Conservation (phyloP, 495 filamentous ascomycete species). For the Penicillium paxilli region DNA sequence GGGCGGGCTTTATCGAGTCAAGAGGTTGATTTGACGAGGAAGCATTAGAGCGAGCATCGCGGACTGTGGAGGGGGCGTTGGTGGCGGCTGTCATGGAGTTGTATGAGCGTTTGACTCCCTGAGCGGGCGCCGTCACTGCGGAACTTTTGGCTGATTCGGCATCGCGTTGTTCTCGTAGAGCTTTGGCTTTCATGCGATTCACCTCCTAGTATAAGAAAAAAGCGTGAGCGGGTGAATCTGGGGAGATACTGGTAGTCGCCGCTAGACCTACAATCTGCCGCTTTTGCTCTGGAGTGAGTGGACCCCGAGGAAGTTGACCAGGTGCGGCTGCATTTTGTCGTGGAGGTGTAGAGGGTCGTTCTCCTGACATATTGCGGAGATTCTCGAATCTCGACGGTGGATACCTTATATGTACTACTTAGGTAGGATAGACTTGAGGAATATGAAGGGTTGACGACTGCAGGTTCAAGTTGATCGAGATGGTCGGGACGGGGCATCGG, state of each 20-base stretch:
- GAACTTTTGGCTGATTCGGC: conserved; percentile 45
- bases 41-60: conserved; percentile 58
- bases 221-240: not conserved
- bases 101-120: conserved; percentile 61
- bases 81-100: conserved; percentile 62
- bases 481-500: too few relatives aligned
- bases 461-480: not conserved
- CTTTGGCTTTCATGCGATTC: conserved; percentile 89
- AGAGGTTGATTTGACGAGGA: conserved; percentile 37
- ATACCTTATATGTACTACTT: too few relatives aligned
- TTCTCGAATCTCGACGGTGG: not conserved
- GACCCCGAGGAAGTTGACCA: conserved; percentile 46
- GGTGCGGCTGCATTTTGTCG: conserved; percentile 33
- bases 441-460: not conserved
- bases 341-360: conserved; percentile 65
- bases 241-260: not conserved
- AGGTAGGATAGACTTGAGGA: not conserved
- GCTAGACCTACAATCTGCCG: conserved; percentile 61
- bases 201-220: conserved; percentile 63
- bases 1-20: conserved; percentile 66
- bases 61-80: conserved; percentile 59
- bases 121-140: conserved; percentile 24
- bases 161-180: conserved; percentile 70
- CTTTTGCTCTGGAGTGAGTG: conserved; percentile 73
- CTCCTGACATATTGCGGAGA: conserved; percentile 23